phyloP scores from a whole-genome alignment of 2,329 filamentous ascomycete genomes.

The Juglanconis juglandina region DNA sequence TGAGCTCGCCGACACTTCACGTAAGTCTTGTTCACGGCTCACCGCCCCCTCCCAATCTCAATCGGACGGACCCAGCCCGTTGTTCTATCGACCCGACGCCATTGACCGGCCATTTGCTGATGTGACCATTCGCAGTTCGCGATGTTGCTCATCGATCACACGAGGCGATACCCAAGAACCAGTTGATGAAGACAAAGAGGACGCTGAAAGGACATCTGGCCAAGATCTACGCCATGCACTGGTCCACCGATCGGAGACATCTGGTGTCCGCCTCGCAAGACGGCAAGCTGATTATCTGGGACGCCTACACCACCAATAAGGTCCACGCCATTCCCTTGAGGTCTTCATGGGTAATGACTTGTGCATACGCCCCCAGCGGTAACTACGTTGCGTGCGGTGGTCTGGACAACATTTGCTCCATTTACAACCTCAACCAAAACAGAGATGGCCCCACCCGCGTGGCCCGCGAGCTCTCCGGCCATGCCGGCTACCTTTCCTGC shows the following conservation, averaged over 20 bases:
- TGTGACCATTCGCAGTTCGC: slow-evolving; percentile 61
- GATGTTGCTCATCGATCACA: slow-evolving; percentile 89
- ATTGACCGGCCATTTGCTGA: slow-evolving; percentile 4
- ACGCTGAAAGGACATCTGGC: slow-evolving; percentile 96
- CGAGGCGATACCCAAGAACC: slow-evolving; percentile 84
- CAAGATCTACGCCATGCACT: slow-evolving; percentile 99
- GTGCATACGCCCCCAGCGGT: slow-evolving; percentile 94
- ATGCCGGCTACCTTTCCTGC: slow-evolving; percentile 96
- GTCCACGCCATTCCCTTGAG: slow-evolving; percentile 96
- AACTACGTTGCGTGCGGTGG: slow-evolving; percentile 99
- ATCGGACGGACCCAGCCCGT: slow-evolving; percentile 3
- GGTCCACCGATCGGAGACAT: slow-evolving; percentile 96
- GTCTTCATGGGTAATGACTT: slow-evolving; percentile 99
- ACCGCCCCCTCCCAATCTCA: slow-evolving; percentile 6
- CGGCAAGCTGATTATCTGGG: slow-evolving; percentile 99
- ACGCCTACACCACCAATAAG: slow-evolving; percentile 99
- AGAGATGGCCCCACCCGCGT: slow-evolving; percentile 96
- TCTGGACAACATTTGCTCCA: slow-evolving; percentile 98
- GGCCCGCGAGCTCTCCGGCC: slow-evolving; percentile 89
- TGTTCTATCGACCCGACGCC: slow-evolving; percentile 1
- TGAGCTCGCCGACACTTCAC: slow-evolving; percentile 94
- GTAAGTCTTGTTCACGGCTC: slow-evolving; percentile 57
- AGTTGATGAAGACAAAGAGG: slow-evolving; percentile 94
- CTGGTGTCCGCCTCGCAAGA: slow-evolving; percentile 97
- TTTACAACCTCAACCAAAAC: slow-evolving; percentile 94